These are phyloP conservation scores for Lagenidium sp. DNA, from an alignment of 352 stramenopile genomes.

Conservation along the genomic window DNA sequence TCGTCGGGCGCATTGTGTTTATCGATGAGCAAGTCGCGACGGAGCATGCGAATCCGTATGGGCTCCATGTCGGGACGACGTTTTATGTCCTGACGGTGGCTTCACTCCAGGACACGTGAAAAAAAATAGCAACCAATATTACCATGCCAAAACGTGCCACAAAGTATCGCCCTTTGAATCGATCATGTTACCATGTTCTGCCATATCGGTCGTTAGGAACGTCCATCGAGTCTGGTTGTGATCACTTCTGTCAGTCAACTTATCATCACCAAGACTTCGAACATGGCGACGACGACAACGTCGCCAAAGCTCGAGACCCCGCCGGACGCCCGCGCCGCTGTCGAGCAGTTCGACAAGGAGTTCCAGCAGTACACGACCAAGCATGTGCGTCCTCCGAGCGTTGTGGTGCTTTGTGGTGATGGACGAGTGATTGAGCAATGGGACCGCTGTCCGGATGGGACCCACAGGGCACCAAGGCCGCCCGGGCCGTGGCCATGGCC, in stretches of 20 bases:
- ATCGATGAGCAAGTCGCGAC: slow-evolving; percentile 83
- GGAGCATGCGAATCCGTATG: slow-evolving; percentile 76
- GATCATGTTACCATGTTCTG: no score
- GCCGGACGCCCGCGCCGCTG: slow-evolving; percentile 10
- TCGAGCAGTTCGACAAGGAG: slow-evolving; percentile 79
- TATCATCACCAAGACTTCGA: slow-evolving; percentile 11
- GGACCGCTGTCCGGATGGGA: no score
- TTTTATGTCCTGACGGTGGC: slow-evolving; percentile 85
- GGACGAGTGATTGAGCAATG: no score
- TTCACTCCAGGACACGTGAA: slow-evolving; percentile 73
- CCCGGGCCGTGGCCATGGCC: slow-evolving; percentile 64
- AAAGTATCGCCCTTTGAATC: no score
- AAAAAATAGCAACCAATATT: background rate
- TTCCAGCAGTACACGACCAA: slow-evolving; percentile 85
- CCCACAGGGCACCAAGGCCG: slow-evolving; percentile 53
- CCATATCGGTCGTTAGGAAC: no score
- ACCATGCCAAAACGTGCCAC: no score
- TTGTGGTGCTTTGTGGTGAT: background rate
- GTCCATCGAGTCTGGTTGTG: no score
- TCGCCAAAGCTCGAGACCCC: background rate
- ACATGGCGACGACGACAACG: background rate
- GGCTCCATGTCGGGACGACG: slow-evolving; percentile 59
- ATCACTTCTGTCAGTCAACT: no score
- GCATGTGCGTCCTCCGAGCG: slow-evolving; percentile 24
- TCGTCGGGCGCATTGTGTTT: slow-evolving; percentile 79